Conservation (phyloP, 345 rosid species). For the Eucalyptus polyanthemos region DNA sequence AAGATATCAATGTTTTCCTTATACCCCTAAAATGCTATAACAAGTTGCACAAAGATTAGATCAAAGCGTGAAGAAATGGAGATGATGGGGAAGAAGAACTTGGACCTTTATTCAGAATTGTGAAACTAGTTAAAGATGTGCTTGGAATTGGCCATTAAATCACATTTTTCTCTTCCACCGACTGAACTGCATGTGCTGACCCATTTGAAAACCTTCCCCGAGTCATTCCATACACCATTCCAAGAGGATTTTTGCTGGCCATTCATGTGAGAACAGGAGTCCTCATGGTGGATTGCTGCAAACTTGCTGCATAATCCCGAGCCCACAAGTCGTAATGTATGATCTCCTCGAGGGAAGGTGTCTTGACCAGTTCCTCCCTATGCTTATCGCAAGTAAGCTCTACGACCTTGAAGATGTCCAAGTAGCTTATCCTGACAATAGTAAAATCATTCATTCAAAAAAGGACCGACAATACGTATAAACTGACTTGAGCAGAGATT, state of each 20-base stretch:
- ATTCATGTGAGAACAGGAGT: conserved; percentile 38
- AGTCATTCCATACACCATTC: not conserved
- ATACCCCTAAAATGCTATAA: not conserved
- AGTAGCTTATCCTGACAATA: conserved; percentile 64
- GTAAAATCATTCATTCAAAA: not conserved
- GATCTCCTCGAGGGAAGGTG: conserved; percentile 84
- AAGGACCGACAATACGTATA: not conserved
- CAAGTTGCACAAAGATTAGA: not conserved
- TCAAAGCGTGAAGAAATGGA: not conserved
- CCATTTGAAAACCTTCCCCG: not conserved
- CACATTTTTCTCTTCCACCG: not conserved
- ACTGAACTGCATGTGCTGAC: not conserved
- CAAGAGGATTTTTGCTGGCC: not conserved
- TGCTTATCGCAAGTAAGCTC: conserved; percentile 79
- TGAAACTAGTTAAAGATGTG: not conserved
- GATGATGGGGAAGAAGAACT: not conserved
- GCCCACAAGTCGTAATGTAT: conserved; percentile 93
- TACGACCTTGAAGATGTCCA: conserved; percentile 89
- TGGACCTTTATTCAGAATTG: not conserved
- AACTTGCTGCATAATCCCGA: conserved; percentile 46
- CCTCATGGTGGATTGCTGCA: conserved; percentile 27
- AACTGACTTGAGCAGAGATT: not conserved
- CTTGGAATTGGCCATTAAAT: not conserved
- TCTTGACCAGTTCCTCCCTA: conserved; percentile 45
- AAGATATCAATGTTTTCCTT: not conserved